Evolutionary conservation across 164 flowering plant species (phyloP).

Genomic region (Brasenia schreberi): DNA sequence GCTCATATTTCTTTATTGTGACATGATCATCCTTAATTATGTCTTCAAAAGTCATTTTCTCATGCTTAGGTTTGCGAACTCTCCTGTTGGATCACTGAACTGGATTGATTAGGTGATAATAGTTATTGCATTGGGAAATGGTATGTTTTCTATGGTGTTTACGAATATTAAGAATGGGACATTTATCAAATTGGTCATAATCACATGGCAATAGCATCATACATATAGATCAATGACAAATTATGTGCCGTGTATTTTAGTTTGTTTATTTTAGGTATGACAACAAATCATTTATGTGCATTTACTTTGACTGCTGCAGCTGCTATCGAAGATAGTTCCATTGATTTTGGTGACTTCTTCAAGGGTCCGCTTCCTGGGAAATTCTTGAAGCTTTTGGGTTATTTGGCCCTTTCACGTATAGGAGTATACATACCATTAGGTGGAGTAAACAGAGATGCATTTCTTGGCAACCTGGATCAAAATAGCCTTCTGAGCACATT

Average conservation of each 20-base stretch:
- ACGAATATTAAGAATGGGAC: too few species aligned
- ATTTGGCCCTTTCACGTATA: constrained; percentile 73
- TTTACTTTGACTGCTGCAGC: constrained; percentile 45
- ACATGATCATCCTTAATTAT: too few species aligned
- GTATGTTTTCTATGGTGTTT: too few species aligned
- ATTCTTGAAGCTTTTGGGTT: constrained; percentile 85
- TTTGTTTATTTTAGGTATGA: too few species aligned
- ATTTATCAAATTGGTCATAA: too few species aligned
- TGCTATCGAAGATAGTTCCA: constrained; percentile 95
- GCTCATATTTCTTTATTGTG: too few species aligned
- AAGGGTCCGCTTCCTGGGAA: constrained; percentile 97
- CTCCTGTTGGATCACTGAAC: too few species aligned
- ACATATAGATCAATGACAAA: not conserved
- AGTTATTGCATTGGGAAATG: too few species aligned
- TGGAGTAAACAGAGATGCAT: constrained; percentile 93
- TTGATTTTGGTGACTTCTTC: constrained; percentile 97
- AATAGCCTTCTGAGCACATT: constrained; percentile 84
- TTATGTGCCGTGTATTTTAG: not conserved
- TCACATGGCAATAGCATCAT: not conserved
- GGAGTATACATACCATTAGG: constrained; percentile 96
- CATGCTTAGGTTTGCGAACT: too few species aligned
- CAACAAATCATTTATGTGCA: too few species aligned
- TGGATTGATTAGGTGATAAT: too few species aligned
- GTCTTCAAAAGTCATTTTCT: too few species aligned
- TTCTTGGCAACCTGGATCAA: constrained; percentile 86